Evolutionary conservation across 371 early-diverging fungal genomes (phyloP).

Genomic region (Paramicrosporidium saccamoebae): DNA sequence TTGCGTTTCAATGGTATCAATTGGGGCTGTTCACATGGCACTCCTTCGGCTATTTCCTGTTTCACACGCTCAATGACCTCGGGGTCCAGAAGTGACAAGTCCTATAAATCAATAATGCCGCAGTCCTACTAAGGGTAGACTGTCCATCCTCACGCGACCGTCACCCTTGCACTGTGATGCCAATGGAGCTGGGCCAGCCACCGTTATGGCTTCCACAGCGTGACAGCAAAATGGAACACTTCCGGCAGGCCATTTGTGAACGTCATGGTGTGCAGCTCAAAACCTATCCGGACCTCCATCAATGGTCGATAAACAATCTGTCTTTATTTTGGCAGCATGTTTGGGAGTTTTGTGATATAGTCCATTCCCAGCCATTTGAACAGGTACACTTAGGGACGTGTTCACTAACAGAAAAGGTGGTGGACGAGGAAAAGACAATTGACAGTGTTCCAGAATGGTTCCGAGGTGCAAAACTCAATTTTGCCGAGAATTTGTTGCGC

Average conservation of each 20-base stretch:
- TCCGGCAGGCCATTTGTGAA: too few relatives aligned
- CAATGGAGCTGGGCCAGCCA: slow-evolving; percentile 1
- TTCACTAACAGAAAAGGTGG: slow-evolving; percentile 5
- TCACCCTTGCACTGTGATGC: not conserved
- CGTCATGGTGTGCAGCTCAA: slow-evolving; percentile 5
- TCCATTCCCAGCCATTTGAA: slow-evolving; percentile 11
- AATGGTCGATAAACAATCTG: slow-evolving; percentile 37
- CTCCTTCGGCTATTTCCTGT: too few relatives aligned
- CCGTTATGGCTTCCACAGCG: not conserved
- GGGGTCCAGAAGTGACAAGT: too few relatives aligned
- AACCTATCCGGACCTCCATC: slow-evolving; percentile 27
- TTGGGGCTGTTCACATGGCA: too few relatives aligned
- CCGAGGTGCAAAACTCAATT: slow-evolving; percentile 40
- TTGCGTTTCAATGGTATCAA: too few relatives aligned
- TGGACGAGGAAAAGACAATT: slow-evolving; percentile 31
- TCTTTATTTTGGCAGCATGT: slow-evolving; percentile 53
- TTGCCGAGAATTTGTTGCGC: slow-evolving; percentile 56
- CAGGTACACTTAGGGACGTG: slow-evolving; percentile 4
- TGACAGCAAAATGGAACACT: too few relatives aligned
- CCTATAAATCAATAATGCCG: too few relatives aligned
- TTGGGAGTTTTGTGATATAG: slow-evolving; percentile 43
- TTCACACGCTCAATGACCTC: too few relatives aligned
- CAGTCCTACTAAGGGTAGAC: too few relatives aligned
- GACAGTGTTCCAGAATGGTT: slow-evolving; percentile 70
- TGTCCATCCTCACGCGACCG: not conserved